Evolutionary conservation across 1,139 yeast species (phyloP).

Genomic region (Saccharomycopsis crataegensis): DNA sequence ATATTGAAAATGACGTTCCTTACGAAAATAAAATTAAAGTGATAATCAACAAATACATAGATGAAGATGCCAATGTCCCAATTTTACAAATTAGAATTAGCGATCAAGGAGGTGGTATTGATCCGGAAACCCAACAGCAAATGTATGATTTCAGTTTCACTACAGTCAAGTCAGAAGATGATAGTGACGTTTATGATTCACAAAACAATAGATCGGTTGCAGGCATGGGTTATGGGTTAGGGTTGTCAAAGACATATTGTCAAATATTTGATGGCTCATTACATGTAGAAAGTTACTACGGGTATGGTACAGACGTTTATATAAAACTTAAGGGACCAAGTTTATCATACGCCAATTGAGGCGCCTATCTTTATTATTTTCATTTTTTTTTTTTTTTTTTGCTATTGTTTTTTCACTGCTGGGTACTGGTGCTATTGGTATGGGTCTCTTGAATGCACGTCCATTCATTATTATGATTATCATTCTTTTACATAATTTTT

Average conservation of each 20-base stretch:
- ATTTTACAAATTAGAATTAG: constrained; percentile 60
- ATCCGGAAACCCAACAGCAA: constrained; percentile 52
- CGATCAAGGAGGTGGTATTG: constrained; percentile 87
- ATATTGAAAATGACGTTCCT: constrained; percentile 52
- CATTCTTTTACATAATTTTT: too few relatives aligned
- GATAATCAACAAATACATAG: constrained; percentile 41
- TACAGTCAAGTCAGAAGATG: constrained; percentile 57
- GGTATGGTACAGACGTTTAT: constrained; percentile 81
- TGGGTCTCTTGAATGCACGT: not conserved
- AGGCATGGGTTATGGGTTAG: constrained; percentile 95
- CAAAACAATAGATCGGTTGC: constrained; percentile 49
- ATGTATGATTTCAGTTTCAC: constrained; percentile 84
- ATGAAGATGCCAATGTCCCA: constrained; percentile 26
- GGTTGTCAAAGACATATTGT: constrained; percentile 69
- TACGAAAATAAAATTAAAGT: constrained; percentile 56
- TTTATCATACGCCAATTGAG: constrained; percentile 7
- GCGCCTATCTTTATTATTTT: not conserved
- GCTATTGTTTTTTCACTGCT: not conserved
- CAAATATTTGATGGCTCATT: constrained; percentile 70
- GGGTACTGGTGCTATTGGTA: not conserved
- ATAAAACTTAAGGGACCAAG: constrained; percentile 42
- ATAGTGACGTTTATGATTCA: constrained; percentile 43
- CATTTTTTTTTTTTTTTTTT: not conserved
- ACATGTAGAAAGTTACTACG: constrained; percentile 70
- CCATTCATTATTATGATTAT: too few relatives aligned